Evolutionary conservation across 1,284 basidiomycete species (phyloP).

Genomic region (Volvariella volvacea): DNA sequence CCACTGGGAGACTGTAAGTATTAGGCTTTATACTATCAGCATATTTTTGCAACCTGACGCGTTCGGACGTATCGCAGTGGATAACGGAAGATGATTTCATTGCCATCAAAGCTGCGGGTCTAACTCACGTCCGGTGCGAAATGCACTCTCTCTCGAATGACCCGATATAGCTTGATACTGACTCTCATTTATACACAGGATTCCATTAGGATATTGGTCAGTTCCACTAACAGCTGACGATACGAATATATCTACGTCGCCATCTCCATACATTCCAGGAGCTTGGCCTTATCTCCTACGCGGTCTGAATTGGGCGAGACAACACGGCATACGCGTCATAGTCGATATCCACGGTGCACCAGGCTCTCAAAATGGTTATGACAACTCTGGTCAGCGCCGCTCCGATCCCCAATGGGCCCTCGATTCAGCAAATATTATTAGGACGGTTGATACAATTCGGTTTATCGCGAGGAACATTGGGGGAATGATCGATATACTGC

Average conservation of each 20-base stretch:
- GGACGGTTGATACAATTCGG: constrained; percentile 59
- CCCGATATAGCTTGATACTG: too few relatives aligned
- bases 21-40: too few relatives aligned
- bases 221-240: constrained; percentile 51
- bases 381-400: constrained; percentile 79
- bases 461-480: constrained; percentile 51
- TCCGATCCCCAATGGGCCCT: constrained; percentile 57
- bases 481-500: constrained; percentile 50
- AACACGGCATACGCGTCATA: constrained; percentile 52
- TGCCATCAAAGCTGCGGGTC: constrained; percentile 59
- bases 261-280: constrained; percentile 53
- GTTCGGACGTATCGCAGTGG: too few relatives aligned
- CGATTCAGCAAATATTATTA: constrained; percentile 46
- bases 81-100: constrained; percentile 67
- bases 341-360: constrained; percentile 70
- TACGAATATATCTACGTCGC: constrained; percentile 41
- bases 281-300: constrained; percentile 65
- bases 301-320: constrained; percentile 60
- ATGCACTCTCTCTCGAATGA: not conserved
- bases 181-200: constrained; percentile 29
- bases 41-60: not conserved
- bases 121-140: constrained; percentile 69
- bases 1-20: constrained; percentile 56
- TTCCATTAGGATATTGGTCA: constrained; percentile 75
- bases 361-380: constrained; percentile 71